Evolutionary conservation across 768 basidiomycete species (phyloP), one percentile per base, ranked within the genome.

Genomic region (Rhodotorula kratochvilovae): DNA sequence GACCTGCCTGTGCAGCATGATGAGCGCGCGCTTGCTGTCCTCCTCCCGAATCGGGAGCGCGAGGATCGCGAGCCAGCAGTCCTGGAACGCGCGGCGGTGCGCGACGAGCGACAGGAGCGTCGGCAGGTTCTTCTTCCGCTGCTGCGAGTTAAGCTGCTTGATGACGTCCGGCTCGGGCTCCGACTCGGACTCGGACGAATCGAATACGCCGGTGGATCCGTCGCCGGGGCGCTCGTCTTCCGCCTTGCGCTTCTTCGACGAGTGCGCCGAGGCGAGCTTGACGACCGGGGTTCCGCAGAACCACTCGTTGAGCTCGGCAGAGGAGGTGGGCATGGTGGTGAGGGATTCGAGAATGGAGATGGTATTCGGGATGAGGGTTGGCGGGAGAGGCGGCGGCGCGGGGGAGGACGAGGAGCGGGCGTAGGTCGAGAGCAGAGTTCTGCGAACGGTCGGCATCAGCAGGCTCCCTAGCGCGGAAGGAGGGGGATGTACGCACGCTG

Each of bases 1-100:
- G 21, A 94, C 88, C 11, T 88, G 87, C 21, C 87, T 83, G 79
- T 95, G 92, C 84, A 95, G 87, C 42, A 93, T 83, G 76, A 87
- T 88, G 71, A 95, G 85, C 86, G 57, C 88, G 83, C 33, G 84
- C 83, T 25, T 86, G 83, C 80, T 79, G 64, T 80, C 80, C 6
- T 76, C 73, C 69, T 81, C 82, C 13, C 77, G 5, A 68, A 67
- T 48, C 76, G 16, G 82, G 73, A 48, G 79, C 77, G 19, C 83
- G 10, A 93, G 81, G 17, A 93, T 82, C 2, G 84, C 82, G 15
- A 92, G 83, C 91, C 92, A 94, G n/a, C 86, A 83, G 19, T 87
- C 84, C 13, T 90, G 90, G 79, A 93, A 92, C 6, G 90, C 87
- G 0, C 89, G 88, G 16, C 86, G 84, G 80, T 94, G 92, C 7